Base-by-base conservation (phyloP, 495 filamentous ascomycete species). In the Xylaria longipes region DNA sequence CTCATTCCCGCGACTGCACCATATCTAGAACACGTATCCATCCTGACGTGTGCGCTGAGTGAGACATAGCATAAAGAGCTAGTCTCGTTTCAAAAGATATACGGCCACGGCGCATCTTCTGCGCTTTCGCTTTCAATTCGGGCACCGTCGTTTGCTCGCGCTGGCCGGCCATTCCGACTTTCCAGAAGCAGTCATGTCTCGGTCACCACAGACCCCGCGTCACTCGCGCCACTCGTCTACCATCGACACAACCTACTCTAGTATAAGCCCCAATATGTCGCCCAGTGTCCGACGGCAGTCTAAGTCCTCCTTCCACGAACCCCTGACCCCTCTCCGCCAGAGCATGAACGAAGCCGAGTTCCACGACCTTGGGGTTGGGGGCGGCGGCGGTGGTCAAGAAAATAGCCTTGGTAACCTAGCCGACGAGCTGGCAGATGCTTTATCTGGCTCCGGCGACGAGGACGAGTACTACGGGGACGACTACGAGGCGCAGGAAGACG, bases 391-490 rank as follows among this genome's bases (percentile, higher is more conserved):
- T 29, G 82, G 70, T 52, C 78, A 73, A 3, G 79, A 79, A 39
- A 90, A 89, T 41, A 93, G 93, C 0, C 81, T 96, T 25, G 94
- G 94, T 43, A 97, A 92, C 72, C 82, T 98, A 22, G 94, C 94
- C 15, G 94, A 97, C 73, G 93, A 96, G 75, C 81, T 92, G 33
- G 90, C 88, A 20, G 90, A 88, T 68, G 85, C 86, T 12, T 86
- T 88, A 72, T 89, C 85, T 17, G 87, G 87, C 62, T 81, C 78
- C 29, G 79, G 76, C 17, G 85, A 87, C 35, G 85, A 85, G 29
- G 86, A 89, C 81, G 90, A 89, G 68, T 85, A 89, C 57, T 90
- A 91, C 54, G 90, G 91, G 11, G 86, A 83, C 4, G 79, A 79
- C 12, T 82, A 84, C n/a, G 82, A 75, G 17, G 25, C 5, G 2